Conservation (phyloP, 805 yeast species). For the Pichia thaimueangensis region DNA sequence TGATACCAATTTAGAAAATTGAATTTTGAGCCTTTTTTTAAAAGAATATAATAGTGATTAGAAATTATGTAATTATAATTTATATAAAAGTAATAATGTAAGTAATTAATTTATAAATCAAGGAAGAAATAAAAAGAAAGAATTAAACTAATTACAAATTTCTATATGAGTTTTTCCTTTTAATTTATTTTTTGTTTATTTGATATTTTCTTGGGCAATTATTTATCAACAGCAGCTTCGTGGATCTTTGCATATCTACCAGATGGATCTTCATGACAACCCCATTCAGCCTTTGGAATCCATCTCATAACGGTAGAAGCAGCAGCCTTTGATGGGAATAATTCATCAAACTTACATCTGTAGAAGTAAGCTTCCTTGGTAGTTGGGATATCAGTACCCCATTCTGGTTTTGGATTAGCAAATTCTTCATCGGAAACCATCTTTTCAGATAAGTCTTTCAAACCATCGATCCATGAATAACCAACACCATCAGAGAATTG, state of each 20-base stretch:
- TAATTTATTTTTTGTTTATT: too few relatives aligned
- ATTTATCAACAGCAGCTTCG: slow-evolving; percentile 48
- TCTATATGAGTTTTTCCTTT: too few relatives aligned
- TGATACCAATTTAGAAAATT: slow-evolving; percentile 17
- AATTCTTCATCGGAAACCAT: slow-evolving; percentile 85
- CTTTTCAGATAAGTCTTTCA: slow-evolving; percentile 90
- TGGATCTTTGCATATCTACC: slow-evolving; percentile 95
- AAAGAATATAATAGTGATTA: too few relatives aligned
- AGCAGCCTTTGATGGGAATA: slow-evolving; percentile 87
- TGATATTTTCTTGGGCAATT: too few relatives aligned
- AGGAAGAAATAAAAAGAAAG: too few relatives aligned
- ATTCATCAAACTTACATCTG: slow-evolving; percentile 91
- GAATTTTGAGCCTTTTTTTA: too few relatives aligned
- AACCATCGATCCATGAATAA: slow-evolving; percentile 97
- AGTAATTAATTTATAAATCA: too few relatives aligned
- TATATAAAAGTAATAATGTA: too few relatives aligned
- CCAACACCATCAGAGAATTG: slow-evolving; percentile 99
- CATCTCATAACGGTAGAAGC: slow-evolving; percentile 98
- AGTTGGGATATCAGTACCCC: slow-evolving; percentile 94
- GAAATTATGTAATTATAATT: too few relatives aligned
- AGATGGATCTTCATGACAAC: slow-evolving; percentile 97
- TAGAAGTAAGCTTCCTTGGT: slow-evolving; percentile 99
- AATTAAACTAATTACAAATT: too few relatives aligned
- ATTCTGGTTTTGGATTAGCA: slow-evolving; percentile 84
- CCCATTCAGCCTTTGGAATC: slow-evolving; percentile 99